Evolutionary conservation across 805 yeast species (phyloP).

Genomic region (Saccharomycopsis oosterbeekiorum): DNA sequence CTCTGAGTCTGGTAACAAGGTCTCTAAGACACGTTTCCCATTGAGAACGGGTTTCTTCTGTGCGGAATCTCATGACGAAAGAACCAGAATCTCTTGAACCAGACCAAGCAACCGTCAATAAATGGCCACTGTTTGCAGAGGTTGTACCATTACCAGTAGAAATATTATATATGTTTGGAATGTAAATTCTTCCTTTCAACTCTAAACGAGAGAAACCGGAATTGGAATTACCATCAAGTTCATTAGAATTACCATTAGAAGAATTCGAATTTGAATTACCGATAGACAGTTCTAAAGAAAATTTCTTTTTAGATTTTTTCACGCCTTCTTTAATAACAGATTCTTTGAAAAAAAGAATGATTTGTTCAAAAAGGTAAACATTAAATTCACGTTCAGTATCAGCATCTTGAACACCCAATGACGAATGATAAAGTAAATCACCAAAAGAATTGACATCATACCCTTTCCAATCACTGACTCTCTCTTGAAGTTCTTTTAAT

Average conservation of each 20-base stretch:
- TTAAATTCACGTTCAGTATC: slow-evolving; percentile 79
- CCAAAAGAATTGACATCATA: slow-evolving; percentile 74
- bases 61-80: slow-evolving; percentile 69
- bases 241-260: slow-evolving; percentile 19
- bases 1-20: slow-evolving; percentile 29
- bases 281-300: slow-evolving; percentile 27
- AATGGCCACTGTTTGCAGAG: slow-evolving; percentile 36
- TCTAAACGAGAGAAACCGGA: slow-evolving; percentile 34
- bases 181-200: slow-evolving; percentile 73
- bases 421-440: slow-evolving; percentile 66
- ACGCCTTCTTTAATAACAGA: slow-evolving; percentile 28
- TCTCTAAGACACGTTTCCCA: slow-evolving; percentile 66
- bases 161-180: slow-evolving; percentile 50
- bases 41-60: slow-evolving; percentile 72
- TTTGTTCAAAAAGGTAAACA: slow-evolving; percentile 77
- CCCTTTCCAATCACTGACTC: slow-evolving; percentile 90
- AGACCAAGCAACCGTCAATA: slow-evolving; percentile 65
- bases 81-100: slow-evolving; percentile 82
- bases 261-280: slow-evolving; percentile 33
- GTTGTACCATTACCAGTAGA: slow-evolving; percentile 23
- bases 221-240: background rate
- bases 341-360: slow-evolving; percentile 56
- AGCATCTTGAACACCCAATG: slow-evolving; percentile 57
- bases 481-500: slow-evolving; percentile 55
- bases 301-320: slow-evolving; percentile 38